These are phyloP conservation scores for Plenodomus biglobosus DNA, from an alignment of 2,329 filamentous ascomycete genomes.

Conservation along the genomic window DNA sequence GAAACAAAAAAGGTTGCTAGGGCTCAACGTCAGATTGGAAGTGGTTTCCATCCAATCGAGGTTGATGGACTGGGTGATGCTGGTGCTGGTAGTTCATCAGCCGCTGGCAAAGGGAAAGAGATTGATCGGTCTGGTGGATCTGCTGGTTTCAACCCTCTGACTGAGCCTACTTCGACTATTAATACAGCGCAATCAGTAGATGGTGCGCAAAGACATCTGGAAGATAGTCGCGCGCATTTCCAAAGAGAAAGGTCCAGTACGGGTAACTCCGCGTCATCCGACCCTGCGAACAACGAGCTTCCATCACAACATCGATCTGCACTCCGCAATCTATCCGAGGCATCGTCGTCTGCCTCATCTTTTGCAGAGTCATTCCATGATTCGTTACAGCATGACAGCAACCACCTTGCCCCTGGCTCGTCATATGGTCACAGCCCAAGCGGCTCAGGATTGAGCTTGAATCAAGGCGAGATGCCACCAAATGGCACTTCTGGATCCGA, in stretches of 20 bases:
- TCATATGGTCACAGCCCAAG: constrained; percentile 54
- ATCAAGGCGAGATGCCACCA: constrained; percentile 31
- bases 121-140: constrained; percentile 45
- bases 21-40: constrained; percentile 62
- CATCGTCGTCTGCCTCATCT: constrained; percentile 81
- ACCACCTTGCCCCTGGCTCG: constrained; percentile 45
- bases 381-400: constrained; percentile 28
- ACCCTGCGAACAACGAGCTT: constrained; percentile 25
- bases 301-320: constrained; percentile 64
- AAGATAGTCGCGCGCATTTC: constrained; percentile 49
- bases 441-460: constrained; percentile 54
- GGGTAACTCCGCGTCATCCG: constrained; percentile 49
- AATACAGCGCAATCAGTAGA: constrained; percentile 41
- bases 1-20: constrained; percentile 68
- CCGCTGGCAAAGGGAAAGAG: constrained; percentile 52
- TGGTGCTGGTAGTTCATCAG: constrained; percentile 28
- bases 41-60: constrained; percentile 54
- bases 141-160: constrained; percentile 47
- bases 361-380: constrained; percentile 64
- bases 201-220: constrained; percentile 50
- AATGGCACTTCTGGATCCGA: constrained; percentile 60
- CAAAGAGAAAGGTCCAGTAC: constrained; percentile 40
- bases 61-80: constrained; percentile 50
- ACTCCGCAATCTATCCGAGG: constrained; percentile 80
- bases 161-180: constrained; percentile 48